Evolutionary conservation across 441 rosid genomes (phyloP).

Genomic region (Croton laevigatus): DNA sequence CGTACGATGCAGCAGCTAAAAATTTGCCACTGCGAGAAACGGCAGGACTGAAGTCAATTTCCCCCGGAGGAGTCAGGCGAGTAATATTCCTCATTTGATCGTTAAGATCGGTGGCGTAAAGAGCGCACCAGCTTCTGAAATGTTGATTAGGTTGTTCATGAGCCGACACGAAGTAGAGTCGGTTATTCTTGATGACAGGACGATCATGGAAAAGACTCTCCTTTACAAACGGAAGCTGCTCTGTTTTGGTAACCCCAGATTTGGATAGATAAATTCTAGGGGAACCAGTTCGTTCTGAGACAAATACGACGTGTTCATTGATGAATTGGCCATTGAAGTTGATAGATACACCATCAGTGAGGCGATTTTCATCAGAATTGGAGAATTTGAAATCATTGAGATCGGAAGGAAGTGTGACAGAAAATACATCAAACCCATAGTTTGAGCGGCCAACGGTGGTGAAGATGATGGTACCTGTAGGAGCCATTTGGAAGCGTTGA

Average conservation of each 20-base stretch:
- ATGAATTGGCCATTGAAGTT: conserved; percentile 74
- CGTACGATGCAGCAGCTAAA: conserved; percentile 69
- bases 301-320: conserved; percentile 39
- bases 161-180: conserved; percentile 65
- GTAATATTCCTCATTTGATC: conserved; percentile 10
- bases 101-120: conserved; percentile 38
- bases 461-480: conserved; percentile 66
- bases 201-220: conserved; percentile 74
- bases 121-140: conserved; percentile 67
- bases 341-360: conserved; percentile 69
- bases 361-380: conserved; percentile 37
- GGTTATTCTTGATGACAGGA: conserved; percentile 42
- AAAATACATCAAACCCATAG: conserved; percentile 84
- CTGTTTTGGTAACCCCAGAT: conserved; percentile 32
- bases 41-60: conserved; percentile 69
- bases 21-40: conserved; percentile 50
- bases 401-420: conserved; percentile 31
- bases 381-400: conserved; percentile 15
- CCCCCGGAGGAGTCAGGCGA: conserved; percentile 55
- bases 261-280: conserved; percentile 45
- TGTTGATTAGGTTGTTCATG: conserved; percentile 55
- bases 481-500: conserved; percentile 29
- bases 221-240: conserved; percentile 41
- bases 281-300: conserved; percentile 68
- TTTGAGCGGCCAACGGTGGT: conserved; percentile 58